Evolutionary conservation across 2,329 filamentous ascomycete species (phyloP).

Genomic region (Phialocephala sp.): DNA sequence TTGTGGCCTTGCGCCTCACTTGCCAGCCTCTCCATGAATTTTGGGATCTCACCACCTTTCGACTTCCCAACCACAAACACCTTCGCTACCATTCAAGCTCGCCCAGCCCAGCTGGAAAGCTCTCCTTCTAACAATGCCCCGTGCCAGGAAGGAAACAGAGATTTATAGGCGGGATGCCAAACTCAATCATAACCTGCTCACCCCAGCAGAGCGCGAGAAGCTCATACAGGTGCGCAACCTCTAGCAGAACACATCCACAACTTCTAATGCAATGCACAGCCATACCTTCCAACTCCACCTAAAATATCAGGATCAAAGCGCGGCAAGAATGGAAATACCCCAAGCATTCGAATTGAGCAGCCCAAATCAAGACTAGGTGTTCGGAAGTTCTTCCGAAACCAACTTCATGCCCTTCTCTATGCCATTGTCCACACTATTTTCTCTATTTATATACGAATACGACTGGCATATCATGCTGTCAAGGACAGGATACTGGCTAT

Average conservation of each 20-base stretch:
- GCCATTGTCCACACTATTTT: conserved; percentile 79
- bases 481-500: conserved; percentile 80
- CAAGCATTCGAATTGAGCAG: conserved; percentile 36
- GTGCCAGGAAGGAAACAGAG: conserved; percentile 45
- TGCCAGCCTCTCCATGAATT: conserved; percentile 8
- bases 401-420: conserved; percentile 72
- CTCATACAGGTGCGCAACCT: conserved; percentile 49
- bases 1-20: conserved; percentile 30
- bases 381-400: conserved; percentile 64
- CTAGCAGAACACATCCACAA: background rate
- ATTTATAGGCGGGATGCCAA: conserved; percentile 54
- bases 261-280: conserved; percentile 36
- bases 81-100: background rate
- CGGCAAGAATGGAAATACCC: conserved; percentile 37
- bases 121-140: conserved; percentile 31
- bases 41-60: conserved; percentile 16
- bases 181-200: conserved; percentile 49
- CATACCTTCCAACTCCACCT: conserved; percentile 42
- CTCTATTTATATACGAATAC: conserved; percentile 83
- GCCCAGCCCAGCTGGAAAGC: background rate
- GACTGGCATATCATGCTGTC: conserved; percentile 80
- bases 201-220: conserved; percentile 51
- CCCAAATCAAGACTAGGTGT: conserved; percentile 55
- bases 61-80: background rate
- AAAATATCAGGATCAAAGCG: conserved; percentile 29